Conservation (phyloP, 1,284 basidiomycete genomes). For the Pholiota adiposa region DNA sequence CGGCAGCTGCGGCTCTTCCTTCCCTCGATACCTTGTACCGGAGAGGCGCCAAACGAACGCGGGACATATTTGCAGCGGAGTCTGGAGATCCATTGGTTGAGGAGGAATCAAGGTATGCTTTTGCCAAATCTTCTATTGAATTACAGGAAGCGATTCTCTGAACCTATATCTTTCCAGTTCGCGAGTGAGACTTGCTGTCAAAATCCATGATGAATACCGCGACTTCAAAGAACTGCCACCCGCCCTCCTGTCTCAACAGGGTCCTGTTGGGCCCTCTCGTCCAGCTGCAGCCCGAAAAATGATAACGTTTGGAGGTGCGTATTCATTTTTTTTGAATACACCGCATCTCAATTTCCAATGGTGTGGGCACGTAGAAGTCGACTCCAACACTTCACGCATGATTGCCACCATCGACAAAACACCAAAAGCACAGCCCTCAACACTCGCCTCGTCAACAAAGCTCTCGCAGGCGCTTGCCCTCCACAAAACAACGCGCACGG, state of each 20-base stretch:
- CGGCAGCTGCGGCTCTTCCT: slow-evolving; percentile 55
- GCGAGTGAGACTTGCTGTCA: slow-evolving; percentile 68
- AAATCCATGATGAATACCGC: slow-evolving; percentile 87
- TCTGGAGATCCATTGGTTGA: slow-evolving; percentile 64
- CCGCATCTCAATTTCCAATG: slow-evolving; percentile 3
- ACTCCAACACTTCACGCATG: slow-evolving; percentile 56
- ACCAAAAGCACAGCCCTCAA: slow-evolving; percentile 63
- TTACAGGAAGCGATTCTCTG: background rate
- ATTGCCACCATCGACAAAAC: slow-evolving; percentile 75
- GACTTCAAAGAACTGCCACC: slow-evolving; percentile 88
- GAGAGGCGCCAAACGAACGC: slow-evolving; percentile 67
- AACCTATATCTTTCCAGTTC: slow-evolving; percentile 43
- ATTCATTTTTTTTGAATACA: background rate
- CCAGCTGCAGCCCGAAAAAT: slow-evolving; percentile 62
- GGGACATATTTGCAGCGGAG: slow-evolving; percentile 68
- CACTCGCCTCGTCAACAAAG: slow-evolving; percentile 63
- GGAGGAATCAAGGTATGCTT: slow-evolving; percentile 70
- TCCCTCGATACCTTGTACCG: slow-evolving; percentile 69
- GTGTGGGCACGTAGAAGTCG: slow-evolving; percentile 37
- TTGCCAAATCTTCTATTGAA: background rate
- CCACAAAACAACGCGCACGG: slow-evolving; percentile 89
- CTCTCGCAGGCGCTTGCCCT: slow-evolving; percentile 87
- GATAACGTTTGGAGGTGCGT: slow-evolving; percentile 75
- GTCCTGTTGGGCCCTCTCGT: slow-evolving; percentile 76
- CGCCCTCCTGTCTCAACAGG: slow-evolving; percentile 82